Conservation (phyloP, 2,329 filamentous ascomycete species). For the Simplicillium sp. region DNA sequence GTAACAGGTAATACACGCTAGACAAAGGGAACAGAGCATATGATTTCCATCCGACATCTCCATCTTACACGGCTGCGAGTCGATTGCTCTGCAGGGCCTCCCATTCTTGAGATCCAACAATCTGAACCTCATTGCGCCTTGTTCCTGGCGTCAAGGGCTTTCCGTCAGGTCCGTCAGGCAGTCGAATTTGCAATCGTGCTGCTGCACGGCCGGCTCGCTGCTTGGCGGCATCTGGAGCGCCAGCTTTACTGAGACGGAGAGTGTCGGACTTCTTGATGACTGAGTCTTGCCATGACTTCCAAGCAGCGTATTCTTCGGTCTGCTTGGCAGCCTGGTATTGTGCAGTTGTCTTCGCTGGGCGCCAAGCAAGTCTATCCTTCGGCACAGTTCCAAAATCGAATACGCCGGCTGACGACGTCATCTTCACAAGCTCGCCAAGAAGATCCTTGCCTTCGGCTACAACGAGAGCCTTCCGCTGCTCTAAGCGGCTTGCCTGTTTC, state of each 20-base stretch:
- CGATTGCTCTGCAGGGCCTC: constrained; percentile 39
- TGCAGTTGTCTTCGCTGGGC: constrained; percentile 52
- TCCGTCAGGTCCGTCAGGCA: constrained; percentile 33
- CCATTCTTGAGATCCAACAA: constrained; percentile 46
- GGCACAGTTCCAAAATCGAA: constrained; percentile 51
- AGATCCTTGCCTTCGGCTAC: constrained; percentile 54
- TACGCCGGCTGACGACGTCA: constrained; percentile 45
- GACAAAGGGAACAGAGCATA: background rate
- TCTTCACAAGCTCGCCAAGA: constrained; percentile 53
- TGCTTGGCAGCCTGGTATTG: constrained; percentile 58
- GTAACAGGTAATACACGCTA: background rate
- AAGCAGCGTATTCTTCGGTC: constrained; percentile 54
- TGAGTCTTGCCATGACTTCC: constrained; percentile 47
- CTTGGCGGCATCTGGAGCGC: constrained; percentile 9
- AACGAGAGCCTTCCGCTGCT: constrained; percentile 42
- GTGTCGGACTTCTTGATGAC: constrained; percentile 45
- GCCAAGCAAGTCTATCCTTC: constrained; percentile 55
- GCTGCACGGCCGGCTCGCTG: constrained; percentile 19
- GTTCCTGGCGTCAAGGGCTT: constrained; percentile 27
- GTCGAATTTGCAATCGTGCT: constrained; percentile 39
- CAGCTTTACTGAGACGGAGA: constrained; percentile 9
- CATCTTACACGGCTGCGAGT: constrained; percentile 18
- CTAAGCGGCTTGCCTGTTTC: constrained; percentile 30
- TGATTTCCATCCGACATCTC: background rate
- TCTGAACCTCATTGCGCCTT: constrained; percentile 31